phyloP scores from a whole-genome alignment of 148 eudicot species.

The Fagopyrum esculentum region DNA sequence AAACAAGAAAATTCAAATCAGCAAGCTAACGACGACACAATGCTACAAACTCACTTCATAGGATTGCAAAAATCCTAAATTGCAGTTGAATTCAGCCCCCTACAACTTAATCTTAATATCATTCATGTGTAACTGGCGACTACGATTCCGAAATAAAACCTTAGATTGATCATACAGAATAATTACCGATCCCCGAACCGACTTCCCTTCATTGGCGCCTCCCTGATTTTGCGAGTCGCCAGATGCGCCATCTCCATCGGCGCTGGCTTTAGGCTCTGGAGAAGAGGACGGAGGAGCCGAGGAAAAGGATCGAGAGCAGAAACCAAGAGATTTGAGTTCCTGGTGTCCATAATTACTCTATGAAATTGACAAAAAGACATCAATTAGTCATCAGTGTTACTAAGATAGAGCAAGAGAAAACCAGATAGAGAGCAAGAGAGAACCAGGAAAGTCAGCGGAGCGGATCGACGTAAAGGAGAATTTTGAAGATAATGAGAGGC shows the following conservation, averaged over 20 bases:
- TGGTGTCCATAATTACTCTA: constrained; percentile 19
- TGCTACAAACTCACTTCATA: not conserved
- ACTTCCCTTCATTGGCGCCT: constrained; percentile 49
- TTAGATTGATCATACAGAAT: not conserved
- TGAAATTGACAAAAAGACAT: not conserved
- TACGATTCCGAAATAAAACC: not conserved
- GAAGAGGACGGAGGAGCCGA: constrained; percentile 24
- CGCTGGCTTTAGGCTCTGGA: constrained; percentile 16
- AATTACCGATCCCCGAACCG: constrained; percentile 82
- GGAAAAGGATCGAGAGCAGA: constrained; percentile 22
- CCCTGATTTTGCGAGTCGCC: constrained; percentile 36
- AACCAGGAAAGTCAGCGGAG: not conserved
- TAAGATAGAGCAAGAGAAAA: not conserved
- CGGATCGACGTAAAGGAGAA: not conserved
- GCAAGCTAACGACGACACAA: not conserved
- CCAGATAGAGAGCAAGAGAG: not conserved
- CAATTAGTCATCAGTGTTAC: not conserved
- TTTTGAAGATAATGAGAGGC: not conserved
- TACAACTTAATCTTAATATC: not conserved
- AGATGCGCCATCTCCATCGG: constrained; percentile 27
- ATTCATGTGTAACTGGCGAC: not conserved
- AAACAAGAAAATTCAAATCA: not conserved
- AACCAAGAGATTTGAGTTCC: constrained; percentile 18
- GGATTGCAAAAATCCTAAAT: not conserved
- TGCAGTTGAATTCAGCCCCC: not conserved